Conservation (phyloP, 2,329 filamentous ascomycete species). For the Cladophialophora exuberans region DNA sequence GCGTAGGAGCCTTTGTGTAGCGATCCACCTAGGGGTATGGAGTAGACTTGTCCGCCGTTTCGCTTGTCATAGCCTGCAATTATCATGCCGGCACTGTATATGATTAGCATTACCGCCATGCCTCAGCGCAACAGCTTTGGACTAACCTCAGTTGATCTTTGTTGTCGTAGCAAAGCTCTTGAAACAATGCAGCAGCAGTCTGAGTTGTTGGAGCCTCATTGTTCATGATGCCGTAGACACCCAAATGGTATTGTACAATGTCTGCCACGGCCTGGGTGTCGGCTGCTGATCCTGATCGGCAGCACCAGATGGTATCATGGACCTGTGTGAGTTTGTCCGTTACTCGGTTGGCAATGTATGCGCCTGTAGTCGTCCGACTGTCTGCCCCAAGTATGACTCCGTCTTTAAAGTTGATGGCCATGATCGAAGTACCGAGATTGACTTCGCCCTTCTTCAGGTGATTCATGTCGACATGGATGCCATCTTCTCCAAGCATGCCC, state of each 20-base stretch:
- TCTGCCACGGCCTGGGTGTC: slow-evolving; percentile 98
- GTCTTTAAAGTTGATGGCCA: slow-evolving; percentile 99
- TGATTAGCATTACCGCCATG: slow-evolving; percentile 12
- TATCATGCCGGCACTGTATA: slow-evolving; percentile 85
- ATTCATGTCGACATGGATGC: slow-evolving; percentile 99
- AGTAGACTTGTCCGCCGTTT: slow-evolving; percentile 96
- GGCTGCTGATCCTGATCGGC: slow-evolving; percentile 93
- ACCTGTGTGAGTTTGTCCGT: slow-evolving; percentile 99
- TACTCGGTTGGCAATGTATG: slow-evolving; percentile 98
- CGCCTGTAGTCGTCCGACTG: slow-evolving; percentile 93
- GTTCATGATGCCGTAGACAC: slow-evolving; percentile 88
- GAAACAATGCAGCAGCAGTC: slow-evolving; percentile 93
- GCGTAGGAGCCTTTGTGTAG: slow-evolving; percentile 96
- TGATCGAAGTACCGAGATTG: slow-evolving; percentile 98
- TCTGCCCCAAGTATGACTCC: slow-evolving; percentile 96
- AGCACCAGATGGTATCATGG: slow-evolving; percentile 99
- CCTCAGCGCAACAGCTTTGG: slow-evolving; percentile 20
- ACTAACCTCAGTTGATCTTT: slow-evolving; percentile 86
- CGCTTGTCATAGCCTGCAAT: slow-evolving; percentile 97
- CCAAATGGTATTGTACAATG: slow-evolving; percentile 95
- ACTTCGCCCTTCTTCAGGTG: slow-evolving; percentile 98
- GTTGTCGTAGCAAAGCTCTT: slow-evolving; percentile 97
- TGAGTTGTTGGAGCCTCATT: slow-evolving; percentile 90
- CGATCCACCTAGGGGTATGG: slow-evolving; percentile 92
- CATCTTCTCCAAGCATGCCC: slow-evolving; percentile 67